Base-by-base conservation (phyloP, 225 moss, liverwort and hornwort genomes). In the Pseudisothecium myosuroides region DNA sequence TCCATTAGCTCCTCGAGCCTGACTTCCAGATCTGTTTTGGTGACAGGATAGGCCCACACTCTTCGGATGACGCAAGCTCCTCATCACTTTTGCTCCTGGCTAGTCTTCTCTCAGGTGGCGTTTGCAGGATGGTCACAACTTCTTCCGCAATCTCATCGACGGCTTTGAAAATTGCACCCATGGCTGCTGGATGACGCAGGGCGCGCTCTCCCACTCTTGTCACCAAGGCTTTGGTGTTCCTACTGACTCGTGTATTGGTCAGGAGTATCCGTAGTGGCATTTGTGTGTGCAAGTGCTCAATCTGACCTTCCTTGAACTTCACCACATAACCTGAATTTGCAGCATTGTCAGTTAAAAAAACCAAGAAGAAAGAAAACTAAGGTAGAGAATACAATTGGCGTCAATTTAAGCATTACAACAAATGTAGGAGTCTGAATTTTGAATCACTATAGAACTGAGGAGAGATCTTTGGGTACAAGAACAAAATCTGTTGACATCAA, bases 141-240 rank as follows among this genome's bases (percentile, higher is more conserved):
- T 97, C 97, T 85, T 97, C 97, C 22, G 90, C 93, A 90, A 99
- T 99, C 73, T 92, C 95, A 85, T 97, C 94, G 68, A 99, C 93
- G 80, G 96, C 97, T 82, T 93, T 93, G 81, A 99, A 99, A 52
- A 99, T 95, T 52, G 97, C 95, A 88, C 87, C 90, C 96, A 99
- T 99, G 43, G 95, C 96, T 87, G 90, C 89, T 27, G 99, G 96
- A 88, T 99, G 96, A 83, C 94, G 97, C 85, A 91, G 88, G 69
- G 95, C 89, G 78, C 96, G 97, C 83, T 96, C 92, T 54, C 93
- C 96, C 37, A 97, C 97, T 68, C 94, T 95, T 88, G 97, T 94
- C 63, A 98, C 96, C 62, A 97, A 88, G 37, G 91, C 93, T 92
- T 97, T 95, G 65, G 96, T 96, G 71, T 97, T 95, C 84, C 99